Evolutionary conservation across 495 filamentous ascomycete species (phyloP).

Genomic region (Penicillium nucicola): DNA sequence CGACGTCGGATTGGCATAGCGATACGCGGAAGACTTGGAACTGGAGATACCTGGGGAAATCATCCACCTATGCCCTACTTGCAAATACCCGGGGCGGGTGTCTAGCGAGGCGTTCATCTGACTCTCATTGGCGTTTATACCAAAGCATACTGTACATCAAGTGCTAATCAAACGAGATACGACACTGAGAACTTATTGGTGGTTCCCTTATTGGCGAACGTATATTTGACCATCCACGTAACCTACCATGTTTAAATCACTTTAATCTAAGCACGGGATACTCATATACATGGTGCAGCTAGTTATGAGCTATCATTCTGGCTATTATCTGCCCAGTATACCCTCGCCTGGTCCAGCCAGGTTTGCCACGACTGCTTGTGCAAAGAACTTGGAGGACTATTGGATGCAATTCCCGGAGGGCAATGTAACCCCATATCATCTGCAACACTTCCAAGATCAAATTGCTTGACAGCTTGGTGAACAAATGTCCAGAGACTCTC

Average conservation of each 20-base stretch:
- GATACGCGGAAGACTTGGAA: not conserved
- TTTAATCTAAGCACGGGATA: not conserved
- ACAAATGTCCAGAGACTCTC: constrained; percentile 48
- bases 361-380: constrained; percentile 20
- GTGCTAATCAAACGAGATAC: constrained; percentile 12
- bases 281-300: not conserved
- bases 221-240: not conserved
- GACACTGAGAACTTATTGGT: constrained; percentile 13
- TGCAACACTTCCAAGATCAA: constrained; percentile 15
- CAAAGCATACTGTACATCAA: constrained; percentile 10
- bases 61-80: not conserved
- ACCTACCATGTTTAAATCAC: too few relatives aligned
- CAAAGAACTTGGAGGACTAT: not conserved
- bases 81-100: constrained; percentile 8
- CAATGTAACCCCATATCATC: not conserved
- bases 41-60: not conserved
- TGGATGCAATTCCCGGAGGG: not conserved
- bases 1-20: not conserved
- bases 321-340: constrained; percentile 20
- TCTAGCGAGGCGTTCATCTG: constrained; percentile 28
- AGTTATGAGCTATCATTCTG: not conserved
- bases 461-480: constrained; percentile 24
- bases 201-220: constrained; percentile 3
- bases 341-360: constrained; percentile 26
- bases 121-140: constrained; percentile 17